Base-by-base conservation (phyloP, 495 filamentous ascomycete genomes). In the Aspergillus biplanus region DNA sequence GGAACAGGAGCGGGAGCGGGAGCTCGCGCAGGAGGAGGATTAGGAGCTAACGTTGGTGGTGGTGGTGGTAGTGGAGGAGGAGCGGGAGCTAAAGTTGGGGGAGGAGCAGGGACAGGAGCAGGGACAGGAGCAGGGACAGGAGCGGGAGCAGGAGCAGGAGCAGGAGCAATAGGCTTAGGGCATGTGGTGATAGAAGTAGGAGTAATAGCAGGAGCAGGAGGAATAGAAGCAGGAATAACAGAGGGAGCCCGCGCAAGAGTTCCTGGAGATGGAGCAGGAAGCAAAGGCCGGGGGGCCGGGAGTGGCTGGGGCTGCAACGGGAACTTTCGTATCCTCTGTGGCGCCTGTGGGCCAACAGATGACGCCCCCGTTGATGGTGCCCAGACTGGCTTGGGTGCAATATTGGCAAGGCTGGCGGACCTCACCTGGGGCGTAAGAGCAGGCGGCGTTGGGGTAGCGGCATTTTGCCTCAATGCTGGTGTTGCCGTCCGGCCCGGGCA, bases 371-470 rank as follows among this genome's bases (percentile, higher is more conserved):
- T n/a, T 47, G 64, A 44, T 15, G 47, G 46, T 8, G 62, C 27
- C 33, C 16, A 61, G 18, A 59, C 35, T 55, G 66, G 65, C 35
- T 63, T 69, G n/a, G 66, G 63, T 21, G 63, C 66, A 52, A 71
- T 64, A 48, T 34, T 62, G 31, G 58, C 48, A 27, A 65, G 54
- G 7, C 48, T 32, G 48, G 63, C 16, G 52, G 49, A 4, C 56
- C 58, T 58, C 18, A n/a, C 9, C 34, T 48, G 37, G 27, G 56
- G 12, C 52, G 12, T 15, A 31, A 42, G 32, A 53, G 11, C 13
- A 18, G 54, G n/a, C 12, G 65, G 60, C 5, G 47, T 44, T 54
- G 54, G 52, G 33, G 58, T 52, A 62, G 39, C 33, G 46, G 59
- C 18, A 37, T 31, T 62, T 18, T 65, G 64, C 35, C 49, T 39